A percentile compares a stretch with the other conserved stretches of the same genome.
Conservation (phyloP, 768 basidiomycete species). For the Cantharellus anzutake region DNA sequence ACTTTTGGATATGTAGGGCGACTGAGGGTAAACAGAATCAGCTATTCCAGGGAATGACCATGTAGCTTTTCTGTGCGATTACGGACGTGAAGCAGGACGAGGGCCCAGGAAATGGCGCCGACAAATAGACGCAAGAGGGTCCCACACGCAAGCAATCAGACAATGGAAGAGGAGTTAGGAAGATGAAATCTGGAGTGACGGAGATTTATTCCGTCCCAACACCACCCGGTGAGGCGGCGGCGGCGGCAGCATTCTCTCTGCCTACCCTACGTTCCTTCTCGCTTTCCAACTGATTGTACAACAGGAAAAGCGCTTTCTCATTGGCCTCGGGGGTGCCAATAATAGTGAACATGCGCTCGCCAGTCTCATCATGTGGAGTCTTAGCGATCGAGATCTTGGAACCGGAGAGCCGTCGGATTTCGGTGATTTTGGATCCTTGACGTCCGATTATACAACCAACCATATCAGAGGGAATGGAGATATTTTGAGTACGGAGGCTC, state of each 20-base stretch:
- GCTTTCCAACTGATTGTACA: slow-evolving; percentile 86
- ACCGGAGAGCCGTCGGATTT: slow-evolving; percentile 93
- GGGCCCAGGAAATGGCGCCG: too few species aligned
- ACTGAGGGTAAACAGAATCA: too few species aligned
- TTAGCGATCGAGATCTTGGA: slow-evolving; percentile 98
- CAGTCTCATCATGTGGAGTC: slow-evolving; percentile 96
- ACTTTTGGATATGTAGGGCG: too few species aligned
- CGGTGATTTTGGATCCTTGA: slow-evolving; percentile 94
- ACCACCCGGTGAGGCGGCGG: too few species aligned
- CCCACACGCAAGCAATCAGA: too few species aligned
- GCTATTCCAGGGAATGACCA: too few species aligned
- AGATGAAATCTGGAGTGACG: too few species aligned
- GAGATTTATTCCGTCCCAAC: too few species aligned
- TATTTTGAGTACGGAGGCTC: slow-evolving; percentile 94
- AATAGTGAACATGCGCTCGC: slow-evolving; percentile 99
- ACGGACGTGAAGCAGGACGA: too few species aligned
- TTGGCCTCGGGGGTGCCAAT: slow-evolving; percentile 90
- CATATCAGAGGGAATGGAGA: slow-evolving; percentile 99
- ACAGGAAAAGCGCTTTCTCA: slow-evolving; percentile 91
- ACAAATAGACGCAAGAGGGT: too few species aligned
- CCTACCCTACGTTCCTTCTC: slow-evolving; percentile 90
- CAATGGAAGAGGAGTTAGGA: too few species aligned
- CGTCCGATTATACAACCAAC: slow-evolving; percentile 92
- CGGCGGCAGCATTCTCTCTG: slow-evolving; percentile 26
- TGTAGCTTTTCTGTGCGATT: too few species aligned